Evolutionary conservation across 163 green algal species (phyloP).

Genomic region (Smithsoniella earleae): DNA sequence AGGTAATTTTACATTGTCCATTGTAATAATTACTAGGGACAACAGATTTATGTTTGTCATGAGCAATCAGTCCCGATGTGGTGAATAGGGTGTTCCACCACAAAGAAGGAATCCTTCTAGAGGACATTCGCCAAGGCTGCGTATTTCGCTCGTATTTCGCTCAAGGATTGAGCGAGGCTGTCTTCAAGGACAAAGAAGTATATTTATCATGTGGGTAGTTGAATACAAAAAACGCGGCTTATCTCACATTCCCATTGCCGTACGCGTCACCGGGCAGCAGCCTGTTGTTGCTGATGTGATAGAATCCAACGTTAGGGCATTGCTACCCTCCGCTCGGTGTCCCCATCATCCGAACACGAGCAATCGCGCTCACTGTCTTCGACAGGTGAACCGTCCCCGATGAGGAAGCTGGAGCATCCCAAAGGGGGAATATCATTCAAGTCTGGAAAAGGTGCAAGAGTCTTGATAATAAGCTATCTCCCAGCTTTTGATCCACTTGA

Average conservation of each 20-base stretch:
- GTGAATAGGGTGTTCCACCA: constrained; percentile 32
- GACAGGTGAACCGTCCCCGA: background rate
- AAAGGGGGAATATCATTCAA: no score
- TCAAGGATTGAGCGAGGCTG: background rate
- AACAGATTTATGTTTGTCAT: no score
- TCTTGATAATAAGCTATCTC: no score
- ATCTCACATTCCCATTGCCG: constrained; percentile 33
- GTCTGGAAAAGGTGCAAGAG: no score
- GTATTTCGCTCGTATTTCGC: no score
- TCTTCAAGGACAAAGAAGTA: background rate
- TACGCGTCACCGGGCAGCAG: constrained; percentile 32
- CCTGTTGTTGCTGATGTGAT: constrained; percentile 19
- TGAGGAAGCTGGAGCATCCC: no score
- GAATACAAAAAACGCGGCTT: constrained; percentile 35
- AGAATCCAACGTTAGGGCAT: background rate
- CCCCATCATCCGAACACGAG: background rate
- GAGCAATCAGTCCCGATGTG: constrained; percentile 32
- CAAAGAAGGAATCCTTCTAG: constrained; percentile 30
- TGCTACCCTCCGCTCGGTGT: background rate
- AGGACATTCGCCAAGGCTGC: constrained; percentile 19
- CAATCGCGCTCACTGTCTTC: background rate
- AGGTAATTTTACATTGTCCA: no score
- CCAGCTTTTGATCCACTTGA: no score
- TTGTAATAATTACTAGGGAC: no score
- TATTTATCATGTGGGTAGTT: constrained; percentile 22